Percentiles rank a stretch among this genome's conserved stretches.
Conservation (phyloP, 2,329 filamentous ascomycete genomes). For the Dendrostoma leiphaemia region DNA sequence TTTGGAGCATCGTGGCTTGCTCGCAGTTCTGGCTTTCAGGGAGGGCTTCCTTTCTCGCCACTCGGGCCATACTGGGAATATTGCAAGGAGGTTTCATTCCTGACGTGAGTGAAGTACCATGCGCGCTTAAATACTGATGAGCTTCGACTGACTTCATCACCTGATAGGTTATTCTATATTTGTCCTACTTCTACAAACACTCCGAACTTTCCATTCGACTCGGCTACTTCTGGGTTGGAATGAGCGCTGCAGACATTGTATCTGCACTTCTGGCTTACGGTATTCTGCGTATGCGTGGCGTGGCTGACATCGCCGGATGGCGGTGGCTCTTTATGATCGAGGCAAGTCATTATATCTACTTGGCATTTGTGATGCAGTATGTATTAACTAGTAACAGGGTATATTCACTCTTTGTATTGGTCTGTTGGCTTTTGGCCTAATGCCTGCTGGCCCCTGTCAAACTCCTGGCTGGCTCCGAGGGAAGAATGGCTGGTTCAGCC, state of each 20-base stretch:
- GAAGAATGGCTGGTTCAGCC: conserved; percentile 58
- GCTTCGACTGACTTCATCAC: background rate
- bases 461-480: conserved; percentile 54
- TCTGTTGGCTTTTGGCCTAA: conserved; percentile 50
- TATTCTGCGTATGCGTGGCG: conserved; percentile 38
- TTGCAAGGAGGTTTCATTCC: conserved; percentile 48
- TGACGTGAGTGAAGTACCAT: conserved; percentile 28
- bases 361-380: conserved; percentile 31
- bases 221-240: conserved; percentile 40
- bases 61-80: conserved; percentile 37
- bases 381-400: conserved; percentile 27
- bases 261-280: conserved; percentile 38
- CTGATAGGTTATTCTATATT: conserved; percentile 34
- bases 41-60: conserved; percentile 36
- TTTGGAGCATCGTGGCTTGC: conserved; percentile 53
- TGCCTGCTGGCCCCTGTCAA: conserved; percentile 51
- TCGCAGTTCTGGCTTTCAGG: conserved; percentile 44
- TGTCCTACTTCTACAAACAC: conserved; percentile 44
- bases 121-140: background rate
- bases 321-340: conserved; percentile 58
- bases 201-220: conserved; percentile 38
- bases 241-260: conserved; percentile 38
- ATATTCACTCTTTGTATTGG: conserved; percentile 46
- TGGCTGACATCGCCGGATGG: conserved; percentile 36
- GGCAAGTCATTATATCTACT: conserved; percentile 30